phyloP scores from a whole-genome alignment of 257 asterid species.

The Leptodermis oblonga region DNA sequence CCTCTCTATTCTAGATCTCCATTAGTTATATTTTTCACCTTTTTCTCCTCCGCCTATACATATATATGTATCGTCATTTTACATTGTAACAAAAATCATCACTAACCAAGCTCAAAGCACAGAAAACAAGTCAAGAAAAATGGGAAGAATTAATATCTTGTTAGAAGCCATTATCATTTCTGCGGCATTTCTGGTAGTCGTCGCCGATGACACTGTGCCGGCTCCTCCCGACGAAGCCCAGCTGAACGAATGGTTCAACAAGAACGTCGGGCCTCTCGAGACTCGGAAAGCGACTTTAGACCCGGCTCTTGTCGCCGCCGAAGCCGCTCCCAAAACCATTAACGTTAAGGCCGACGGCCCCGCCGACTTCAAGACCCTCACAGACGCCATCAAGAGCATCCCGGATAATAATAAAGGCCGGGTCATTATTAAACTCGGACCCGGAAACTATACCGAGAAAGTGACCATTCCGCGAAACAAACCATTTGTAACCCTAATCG shows the following conservation, averaged over 20 bases:
- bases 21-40: too few relatives aligned
- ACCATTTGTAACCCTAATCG: conserved; percentile 58
- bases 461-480: conserved; percentile 29
- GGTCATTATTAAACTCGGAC: conserved; percentile 41
- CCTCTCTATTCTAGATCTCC: too few relatives aligned
- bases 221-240: conserved; percentile 41
- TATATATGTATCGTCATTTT: neutral
- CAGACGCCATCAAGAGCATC: conserved; percentile 53
- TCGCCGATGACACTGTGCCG: conserved; percentile 9
- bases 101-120: neutral
- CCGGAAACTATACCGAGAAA: conserved; percentile 63
- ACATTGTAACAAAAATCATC: neutral
- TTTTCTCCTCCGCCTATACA: neutral
- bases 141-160: conserved; percentile 4
- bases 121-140: neutral
- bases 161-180: conserved; percentile 6
- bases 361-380: conserved; percentile 56
- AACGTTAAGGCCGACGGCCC: conserved; percentile 38
- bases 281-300: conserved; percentile 20
- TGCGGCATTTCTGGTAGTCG: conserved; percentile 21
- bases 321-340: conserved; percentile 25
- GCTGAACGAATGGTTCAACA: conserved; percentile 43
- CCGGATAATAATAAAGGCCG: conserved; percentile 47
- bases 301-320: conserved; percentile 32
- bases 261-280: conserved; percentile 14